Evolutionary conservation across 176 grass and related monocot genomes (phyloP), one percentile per base, ranked within the genome.

Genomic region (Raddia guianensis): DNA sequence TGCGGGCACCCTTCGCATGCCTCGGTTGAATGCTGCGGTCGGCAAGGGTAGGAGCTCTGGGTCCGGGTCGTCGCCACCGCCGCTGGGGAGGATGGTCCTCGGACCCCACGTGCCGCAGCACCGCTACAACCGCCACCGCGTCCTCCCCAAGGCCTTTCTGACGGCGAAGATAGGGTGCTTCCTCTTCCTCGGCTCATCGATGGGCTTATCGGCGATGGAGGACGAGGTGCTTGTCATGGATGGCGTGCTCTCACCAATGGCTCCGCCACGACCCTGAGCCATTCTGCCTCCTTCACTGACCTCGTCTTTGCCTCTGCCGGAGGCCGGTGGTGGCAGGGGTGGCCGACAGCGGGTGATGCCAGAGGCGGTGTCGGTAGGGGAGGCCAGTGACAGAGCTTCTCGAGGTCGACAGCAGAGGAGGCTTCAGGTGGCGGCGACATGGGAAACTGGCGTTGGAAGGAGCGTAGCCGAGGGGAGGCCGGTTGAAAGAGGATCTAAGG

Each of bases 181-280:
- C 34, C 54, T 81, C 64, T 52, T 87, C 35, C 35, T 46, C 19
- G 42, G 53, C 21, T 70, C 63, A 21, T 46, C 80, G 0, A 34
- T 72, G 44, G 16, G 60, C 3, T 53, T 62, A 13, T 51, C 51
- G 45, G 58, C 66, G 14, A 66, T 68, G 34, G 88, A 90, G 6
- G 77, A 87, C 66, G 67, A 77, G 57, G 81, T 81, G 11, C 45
- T 87, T 16, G 62, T 87, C 35, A 91, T 91, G 85, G 87, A 93
- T 44, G 91, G 91, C 32, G 81, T 79, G 37, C 84, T 87, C 66
- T 90, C n/a, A 33, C 54, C 65, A 78, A 49, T 47, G 66, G 53
- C 12, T 71, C 50, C 14, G 45, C n/a, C 43, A 75, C 63, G 20
- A 18, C n/a, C 53, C 16, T 62, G 70, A 46, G 19, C 19, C 35